Base-by-base conservation (phyloP, 1,284 basidiomycete species). In the Schizophyllum amplum region DNA sequence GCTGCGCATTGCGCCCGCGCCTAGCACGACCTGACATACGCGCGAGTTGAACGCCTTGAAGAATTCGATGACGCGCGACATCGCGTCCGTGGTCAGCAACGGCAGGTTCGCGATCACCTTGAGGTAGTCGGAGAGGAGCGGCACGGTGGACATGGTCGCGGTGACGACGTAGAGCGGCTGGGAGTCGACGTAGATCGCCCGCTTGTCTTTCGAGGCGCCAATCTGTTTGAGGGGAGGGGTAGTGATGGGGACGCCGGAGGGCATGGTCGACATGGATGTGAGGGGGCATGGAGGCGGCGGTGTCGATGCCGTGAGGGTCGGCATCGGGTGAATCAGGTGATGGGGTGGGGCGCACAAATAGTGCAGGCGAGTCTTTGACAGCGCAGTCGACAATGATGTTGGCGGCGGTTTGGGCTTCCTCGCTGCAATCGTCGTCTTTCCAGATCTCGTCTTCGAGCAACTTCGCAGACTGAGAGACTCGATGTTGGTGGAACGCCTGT, bases 11-110 rank as follows among this genome's bases (percentile, higher is more conserved):
- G 97, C 96, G 5, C 96, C 96, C 0, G 97, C 96, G 5, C 96
- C 96, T 1, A 99, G 79, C 1, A 99, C 96, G 48, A 99, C 95
- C 69, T 99, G 96, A 72, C 97, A 99, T 1, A 94, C 98, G 61
- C 96, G 79, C 48, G 97, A 99, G 71, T 99, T 99, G 79, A 98
- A 99, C 26, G 92, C 87, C 73, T 97, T 98, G 61, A 99, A 76
- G 67, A 97, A 96, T 70, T 99, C 97, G 64, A 99, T 92, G 15
- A 95, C 82, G 47, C 93, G 84, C 58, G 86, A 84, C 90, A 99
- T 97, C 24, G 89, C 86, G 68, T 99, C 97, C 55, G 92, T 97
- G 48, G 92, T 94, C 52, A 98, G 79, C 68, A 91, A 80, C 24
- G 91, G 82, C 61, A 98, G 74, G 67, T 96, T 98, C 66, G 95